A percentile compares a stretch with the other conserved stretches of the same genome.
phyloP scores from a whole-genome alignment of 768 basidiomycete species.

The Strobilomyces confusus region DNA sequence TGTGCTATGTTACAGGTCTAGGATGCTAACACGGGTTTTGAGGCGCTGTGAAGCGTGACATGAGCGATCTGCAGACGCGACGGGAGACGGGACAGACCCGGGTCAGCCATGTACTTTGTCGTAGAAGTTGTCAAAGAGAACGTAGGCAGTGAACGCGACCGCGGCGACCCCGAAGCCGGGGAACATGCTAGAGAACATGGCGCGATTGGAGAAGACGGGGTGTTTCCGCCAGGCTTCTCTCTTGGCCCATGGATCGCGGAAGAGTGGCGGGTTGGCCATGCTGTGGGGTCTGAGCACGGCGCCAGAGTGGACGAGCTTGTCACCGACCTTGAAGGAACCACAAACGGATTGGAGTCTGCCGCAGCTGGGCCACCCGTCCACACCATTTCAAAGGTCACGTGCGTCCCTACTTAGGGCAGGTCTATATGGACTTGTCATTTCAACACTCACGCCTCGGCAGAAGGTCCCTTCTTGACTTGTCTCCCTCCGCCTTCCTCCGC shows the following conservation, averaged over 20 bases:
- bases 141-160: constrained; percentile 89
- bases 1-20: constrained; percentile 10
- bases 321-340: constrained; percentile 21
- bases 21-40: neutral
- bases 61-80: neutral
- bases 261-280: constrained; percentile 69
- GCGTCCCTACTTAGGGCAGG: constrained; percentile 53
- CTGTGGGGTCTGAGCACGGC: constrained; percentile 20
- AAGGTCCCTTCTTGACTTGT: constrained; percentile 26
- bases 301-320: neutral
- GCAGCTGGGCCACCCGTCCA: no score
- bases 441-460: constrained; percentile 20
- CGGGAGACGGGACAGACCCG: neutral
- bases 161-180: constrained; percentile 94
- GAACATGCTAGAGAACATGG: constrained; percentile 88
- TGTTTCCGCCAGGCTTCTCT: constrained; percentile 89
- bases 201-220: constrained; percentile 80
- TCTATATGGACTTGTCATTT: constrained; percentile 38
- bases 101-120: constrained; percentile 33
- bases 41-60: constrained; percentile 1
- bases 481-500: constrained; percentile 28
- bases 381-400: constrained; percentile 22
- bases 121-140: constrained; percentile 75
- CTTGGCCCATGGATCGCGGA: constrained; percentile 93
- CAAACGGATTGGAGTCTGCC: constrained; percentile 1